These are phyloP conservation scores for Pistacia integerrima DNA, from an alignment of 345 rosid genomes.

Conservation along the genomic window DNA sequence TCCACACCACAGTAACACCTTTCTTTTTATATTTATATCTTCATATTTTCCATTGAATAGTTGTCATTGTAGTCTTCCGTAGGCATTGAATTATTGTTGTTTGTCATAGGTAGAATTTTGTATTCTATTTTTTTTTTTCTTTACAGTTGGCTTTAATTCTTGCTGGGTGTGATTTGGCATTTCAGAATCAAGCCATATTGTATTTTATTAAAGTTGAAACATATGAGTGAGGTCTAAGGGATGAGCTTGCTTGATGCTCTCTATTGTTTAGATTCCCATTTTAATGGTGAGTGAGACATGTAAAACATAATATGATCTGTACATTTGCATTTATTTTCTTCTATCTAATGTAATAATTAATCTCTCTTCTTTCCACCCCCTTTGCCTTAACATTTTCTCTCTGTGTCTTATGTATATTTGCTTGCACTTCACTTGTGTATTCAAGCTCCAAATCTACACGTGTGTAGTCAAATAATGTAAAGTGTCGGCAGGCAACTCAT, in stretches of 20 bases:
- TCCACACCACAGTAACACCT: conserved; percentile 15
- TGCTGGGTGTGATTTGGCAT: conserved; percentile 40
- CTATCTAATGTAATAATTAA: conserved; percentile 2
- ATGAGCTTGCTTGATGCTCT: conserved; percentile 19
- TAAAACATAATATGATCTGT: conserved; percentile 10
- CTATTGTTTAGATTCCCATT: conserved; percentile 6
- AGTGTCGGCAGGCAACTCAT: conserved; percentile 31
- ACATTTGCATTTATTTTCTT: conserved; percentile 11
- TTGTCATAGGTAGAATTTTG: conserved; percentile 29
- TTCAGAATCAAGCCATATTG: conserved; percentile 33
- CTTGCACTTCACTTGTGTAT: not conserved
- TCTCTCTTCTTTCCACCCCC: not conserved
- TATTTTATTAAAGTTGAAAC: conserved; percentile 32
- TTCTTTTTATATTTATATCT: not conserved
- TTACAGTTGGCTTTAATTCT: conserved; percentile 15
- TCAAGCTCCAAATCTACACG: not conserved
- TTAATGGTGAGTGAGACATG: conserved; percentile 7
- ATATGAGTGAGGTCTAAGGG: conserved; percentile 27
- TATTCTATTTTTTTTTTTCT: conserved; percentile 1
- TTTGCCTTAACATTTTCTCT: not conserved
- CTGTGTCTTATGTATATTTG: conserved; percentile 1
- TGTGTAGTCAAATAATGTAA: not conserved
- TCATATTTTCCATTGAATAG: conserved; percentile 14
- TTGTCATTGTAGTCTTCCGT: conserved; percentile 17
- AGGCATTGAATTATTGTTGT: conserved; percentile 35